Evolutionary conservation across 2,329 filamentous ascomycete genomes (phyloP).

Genomic region (Camptophora hylomeconis): DNA sequence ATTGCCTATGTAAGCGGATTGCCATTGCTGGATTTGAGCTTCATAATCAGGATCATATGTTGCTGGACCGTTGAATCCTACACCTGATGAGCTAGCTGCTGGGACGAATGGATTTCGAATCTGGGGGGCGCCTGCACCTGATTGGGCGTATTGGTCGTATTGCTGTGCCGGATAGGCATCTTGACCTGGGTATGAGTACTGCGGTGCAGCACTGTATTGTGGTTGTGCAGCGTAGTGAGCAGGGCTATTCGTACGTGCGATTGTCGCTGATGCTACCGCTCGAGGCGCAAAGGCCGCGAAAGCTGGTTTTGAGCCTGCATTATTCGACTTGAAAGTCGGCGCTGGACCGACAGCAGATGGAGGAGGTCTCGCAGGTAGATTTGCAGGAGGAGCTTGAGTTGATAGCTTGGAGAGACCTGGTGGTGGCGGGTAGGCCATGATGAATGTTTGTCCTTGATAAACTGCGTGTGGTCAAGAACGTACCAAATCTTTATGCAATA

Average conservation of each 20-base stretch:
- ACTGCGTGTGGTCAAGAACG: constrained; percentile 22
- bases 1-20: constrained; percentile 67
- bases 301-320: constrained; percentile 28
- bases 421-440: constrained; percentile 77
- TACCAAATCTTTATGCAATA: too few species aligned
- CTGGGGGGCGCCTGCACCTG: constrained; percentile 35
- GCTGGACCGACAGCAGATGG: constrained; percentile 35
- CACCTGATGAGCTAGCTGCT: constrained; percentile 43
- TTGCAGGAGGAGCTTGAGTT: constrained; percentile 35
- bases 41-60: constrained; percentile 63
- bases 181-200: constrained; percentile 34
- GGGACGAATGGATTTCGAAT: constrained; percentile 64
- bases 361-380: constrained; percentile 67
- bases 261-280: constrained; percentile 37
- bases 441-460: constrained; percentile 32
- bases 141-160: constrained; percentile 27
- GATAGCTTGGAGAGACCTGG: constrained; percentile 52
- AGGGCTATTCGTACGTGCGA: constrained; percentile 23
- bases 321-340: constrained; percentile 39
- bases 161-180: too few species aligned
- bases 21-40: constrained; percentile 88
- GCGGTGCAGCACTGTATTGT: constrained; percentile 17
- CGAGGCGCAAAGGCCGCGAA: constrained; percentile 49
- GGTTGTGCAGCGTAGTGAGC: constrained; percentile 20
- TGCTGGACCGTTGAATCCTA: constrained; percentile 24